Percentiles rank a stretch among this genome's conserved stretches.
These are phyloP conservation scores for sorghum (Sorghum bicolor) DNA, from an alignment of 176 grass and related monocot genomes.

Conservation along the genomic window Sorghum_bicolor_NCBIv3 NC_012878.2:15107501-15108000, in stretches of 20 bases:
- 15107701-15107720: slow-evolving; percentile 20
- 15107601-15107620: slow-evolving; percentile 19
- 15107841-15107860: neutral
- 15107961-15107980: neutral
- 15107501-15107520: slow-evolving; percentile 30
- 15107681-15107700: slow-evolving; percentile 30
- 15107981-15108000: neutral
- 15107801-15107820: neutral
- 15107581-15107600: slow-evolving; percentile 37
- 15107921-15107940: neutral
- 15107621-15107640: slow-evolving; percentile 42
- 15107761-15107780: slow-evolving; percentile 21
- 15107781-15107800: neutral
- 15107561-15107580: slow-evolving; percentile 30
- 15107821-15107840: neutral
- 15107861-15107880: neutral
- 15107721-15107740: neutral
- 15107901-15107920: neutral
- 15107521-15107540: slow-evolving; percentile 37
- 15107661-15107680: slow-evolving; percentile 72
- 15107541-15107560: slow-evolving; percentile 26
- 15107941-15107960: neutral
- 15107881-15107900: neutral
- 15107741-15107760: neutral
- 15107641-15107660: slow-evolving; percentile 70